Percentiles rank a stretch among this genome's conserved stretches.
phyloP scores from a whole-genome alignment of 768 basidiomycete species.

The Favolaschia claudopus region DNA sequence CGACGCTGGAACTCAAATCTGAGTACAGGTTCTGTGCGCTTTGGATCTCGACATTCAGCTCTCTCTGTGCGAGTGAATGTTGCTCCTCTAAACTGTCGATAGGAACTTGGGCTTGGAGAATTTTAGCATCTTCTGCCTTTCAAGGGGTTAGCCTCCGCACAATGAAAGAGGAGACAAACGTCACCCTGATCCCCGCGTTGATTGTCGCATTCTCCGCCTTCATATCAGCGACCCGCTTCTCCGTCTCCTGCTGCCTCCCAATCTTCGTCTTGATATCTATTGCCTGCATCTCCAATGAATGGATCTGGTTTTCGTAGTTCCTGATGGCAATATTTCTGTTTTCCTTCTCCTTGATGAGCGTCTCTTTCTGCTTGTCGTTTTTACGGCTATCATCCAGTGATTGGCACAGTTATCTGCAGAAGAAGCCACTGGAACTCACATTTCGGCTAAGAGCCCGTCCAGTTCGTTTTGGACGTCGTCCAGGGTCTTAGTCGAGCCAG shows the following conservation, averaged over 20 bases:
- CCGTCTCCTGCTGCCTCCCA: constrained; percentile 63
- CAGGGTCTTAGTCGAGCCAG: constrained; percentile 81
- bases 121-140: constrained; percentile 70
- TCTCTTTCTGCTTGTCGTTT: constrained; percentile 68
- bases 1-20: constrained; percentile 69
- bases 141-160: not conserved
- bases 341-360: constrained; percentile 66
- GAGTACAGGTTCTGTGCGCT: constrained; percentile 65
- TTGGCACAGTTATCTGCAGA: not conserved
- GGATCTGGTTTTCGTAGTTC: constrained; percentile 65
- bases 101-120: constrained; percentile 67
- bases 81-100: constrained; percentile 69
- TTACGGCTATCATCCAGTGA: constrained; percentile 54
- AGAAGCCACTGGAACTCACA: constrained; percentile 57
- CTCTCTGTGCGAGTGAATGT: constrained; percentile 56
- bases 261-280: constrained; percentile 63
- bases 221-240: constrained; percentile 64
- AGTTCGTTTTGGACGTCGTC: constrained; percentile 88
- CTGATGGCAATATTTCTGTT: constrained; percentile 61
- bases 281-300: constrained; percentile 68
- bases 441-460: constrained; percentile 62
- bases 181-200: constrained; percentile 46
- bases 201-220: constrained; percentile 60
- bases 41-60: constrained; percentile 54
- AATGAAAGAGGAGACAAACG: constrained; percentile 46